Conservation (phyloP, 257 asterid species). For the Nicotiana tabacum region DNA sequence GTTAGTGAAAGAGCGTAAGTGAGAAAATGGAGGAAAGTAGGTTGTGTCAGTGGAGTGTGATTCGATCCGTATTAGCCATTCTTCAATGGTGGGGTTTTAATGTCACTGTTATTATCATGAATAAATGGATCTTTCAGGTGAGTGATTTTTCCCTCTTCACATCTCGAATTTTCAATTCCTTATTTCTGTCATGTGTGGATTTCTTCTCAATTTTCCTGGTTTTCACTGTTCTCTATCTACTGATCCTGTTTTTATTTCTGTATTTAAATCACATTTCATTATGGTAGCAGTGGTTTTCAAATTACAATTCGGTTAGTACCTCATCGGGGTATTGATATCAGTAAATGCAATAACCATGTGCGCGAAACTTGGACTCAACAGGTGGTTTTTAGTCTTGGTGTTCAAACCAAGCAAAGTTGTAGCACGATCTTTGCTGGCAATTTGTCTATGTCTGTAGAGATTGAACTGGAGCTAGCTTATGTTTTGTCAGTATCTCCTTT, state of each 20-base stretch:
- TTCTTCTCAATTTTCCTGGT: neutral
- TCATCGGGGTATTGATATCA: neutral
- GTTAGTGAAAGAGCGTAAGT: neutral
- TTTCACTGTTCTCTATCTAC: neutral
- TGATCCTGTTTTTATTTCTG: neutral
- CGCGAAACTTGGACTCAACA: neutral
- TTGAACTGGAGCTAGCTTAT: neutral
- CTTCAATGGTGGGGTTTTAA: slow-evolving; percentile 51
- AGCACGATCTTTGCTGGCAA: neutral
- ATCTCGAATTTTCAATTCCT: neutral
- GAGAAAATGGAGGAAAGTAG: slow-evolving; percentile 28
- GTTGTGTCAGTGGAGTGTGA: slow-evolving; percentile 29
- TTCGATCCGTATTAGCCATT: slow-evolving; percentile 34
- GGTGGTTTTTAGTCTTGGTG: neutral
- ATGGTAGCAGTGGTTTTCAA: neutral
- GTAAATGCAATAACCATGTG: neutral
- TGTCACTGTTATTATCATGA: slow-evolving; percentile 49
- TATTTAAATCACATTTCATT: neutral
- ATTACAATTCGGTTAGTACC: neutral
- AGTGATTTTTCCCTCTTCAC: neutral
- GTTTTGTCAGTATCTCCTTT: neutral
- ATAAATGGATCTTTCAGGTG: slow-evolving; percentile 51
- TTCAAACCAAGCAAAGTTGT: neutral
- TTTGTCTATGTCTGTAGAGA: neutral
- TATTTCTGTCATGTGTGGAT: neutral